phyloP scores from a whole-genome alignment of 2,329 filamentous ascomycete genomes.

The Alternaria novae-zelandiae region DNA sequence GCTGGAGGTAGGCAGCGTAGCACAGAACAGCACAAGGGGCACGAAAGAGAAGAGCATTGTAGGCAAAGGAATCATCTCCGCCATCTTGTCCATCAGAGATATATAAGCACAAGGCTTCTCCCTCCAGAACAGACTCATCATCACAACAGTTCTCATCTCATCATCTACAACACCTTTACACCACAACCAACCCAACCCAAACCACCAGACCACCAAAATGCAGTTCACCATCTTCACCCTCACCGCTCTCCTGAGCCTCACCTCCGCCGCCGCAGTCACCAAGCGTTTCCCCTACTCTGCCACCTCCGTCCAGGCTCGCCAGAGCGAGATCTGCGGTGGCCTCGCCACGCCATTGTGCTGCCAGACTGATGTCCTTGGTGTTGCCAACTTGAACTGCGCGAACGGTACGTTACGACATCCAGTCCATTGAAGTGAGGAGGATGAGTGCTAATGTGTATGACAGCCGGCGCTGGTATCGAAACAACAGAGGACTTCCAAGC shows the following conservation, averaged over 20 bases:
- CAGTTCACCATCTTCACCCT: slow-evolving; percentile 17
- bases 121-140: not conserved
- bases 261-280: slow-evolving; percentile 16
- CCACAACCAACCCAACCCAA: not conserved
- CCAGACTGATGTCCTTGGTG: slow-evolving; percentile 22
- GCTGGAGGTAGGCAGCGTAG: not conserved
- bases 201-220: slow-evolving; percentile 12
- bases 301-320: not conserved
- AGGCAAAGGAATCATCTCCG: not conserved
- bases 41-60: not conserved
- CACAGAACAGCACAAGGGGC: not conserved
- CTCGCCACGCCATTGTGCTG: slow-evolving; percentile 24
- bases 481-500: slow-evolving; percentile 20
- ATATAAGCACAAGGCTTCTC: not conserved
- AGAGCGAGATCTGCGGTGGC: slow-evolving; percentile 19
- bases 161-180: not conserved
- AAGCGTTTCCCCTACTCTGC: not conserved
- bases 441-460: not conserved
- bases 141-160: not conserved
- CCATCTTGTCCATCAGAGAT: not conserved
- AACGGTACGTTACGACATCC: slow-evolving; percentile 12
- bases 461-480: slow-evolving; percentile 13
- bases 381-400: slow-evolving; percentile 24
- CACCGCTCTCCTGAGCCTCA: slow-evolving; percentile 16
- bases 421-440: not conserved